These are phyloP conservation scores for Cryptococcus floricola DNA, from an alignment of 1,284 basidiomycete genomes.

Conservation along the genomic window DNA sequence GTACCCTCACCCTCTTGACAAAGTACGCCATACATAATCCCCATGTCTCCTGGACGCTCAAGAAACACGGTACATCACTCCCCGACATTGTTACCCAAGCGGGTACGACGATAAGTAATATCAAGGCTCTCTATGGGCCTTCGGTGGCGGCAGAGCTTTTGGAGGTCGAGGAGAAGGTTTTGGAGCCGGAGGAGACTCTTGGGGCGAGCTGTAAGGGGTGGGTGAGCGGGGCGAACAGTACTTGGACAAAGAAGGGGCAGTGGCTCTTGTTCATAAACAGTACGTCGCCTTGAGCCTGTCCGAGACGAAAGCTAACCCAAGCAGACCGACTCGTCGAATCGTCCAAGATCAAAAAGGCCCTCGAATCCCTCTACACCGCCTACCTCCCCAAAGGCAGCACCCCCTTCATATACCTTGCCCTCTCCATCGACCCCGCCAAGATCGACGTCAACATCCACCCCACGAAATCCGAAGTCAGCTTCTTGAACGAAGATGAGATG, in stretches of 20 bases:
- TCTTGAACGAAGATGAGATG: conserved; percentile 87
- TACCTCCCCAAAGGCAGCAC: conserved; percentile 87
- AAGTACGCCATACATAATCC: conserved; percentile 93
- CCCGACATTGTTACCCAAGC: conserved; percentile 82
- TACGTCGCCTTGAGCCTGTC: conserved; percentile 50
- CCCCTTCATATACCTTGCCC: conserved; percentile 82
- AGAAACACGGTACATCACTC: conserved; percentile 70
- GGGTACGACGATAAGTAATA: conserved; percentile 65
- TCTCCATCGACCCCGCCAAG: conserved; percentile 77
- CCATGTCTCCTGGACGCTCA: conserved; percentile 80
- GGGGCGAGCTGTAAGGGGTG: conserved; percentile 63
- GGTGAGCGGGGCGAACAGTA: conserved; percentile 85
- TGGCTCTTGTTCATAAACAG: conserved; percentile 97
- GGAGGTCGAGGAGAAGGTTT: conserved; percentile 51
- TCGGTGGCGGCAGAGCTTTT: conserved; percentile 77
- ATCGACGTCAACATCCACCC: conserved; percentile 99
- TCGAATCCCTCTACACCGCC: conserved; percentile 80
- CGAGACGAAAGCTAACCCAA: not conserved
- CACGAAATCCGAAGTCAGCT: conserved; percentile 95
- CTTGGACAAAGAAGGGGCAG: conserved; percentile 67
- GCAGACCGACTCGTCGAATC: conserved; percentile 92
- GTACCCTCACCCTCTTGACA: conserved; percentile 88
- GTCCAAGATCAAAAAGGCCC: conserved; percentile 73
- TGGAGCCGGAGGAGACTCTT: conserved; percentile 47
- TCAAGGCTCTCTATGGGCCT: conserved; percentile 77